Base-by-base conservation (phyloP, 1,284 basidiomycete species). In the Phylloporus gajari region DNA sequence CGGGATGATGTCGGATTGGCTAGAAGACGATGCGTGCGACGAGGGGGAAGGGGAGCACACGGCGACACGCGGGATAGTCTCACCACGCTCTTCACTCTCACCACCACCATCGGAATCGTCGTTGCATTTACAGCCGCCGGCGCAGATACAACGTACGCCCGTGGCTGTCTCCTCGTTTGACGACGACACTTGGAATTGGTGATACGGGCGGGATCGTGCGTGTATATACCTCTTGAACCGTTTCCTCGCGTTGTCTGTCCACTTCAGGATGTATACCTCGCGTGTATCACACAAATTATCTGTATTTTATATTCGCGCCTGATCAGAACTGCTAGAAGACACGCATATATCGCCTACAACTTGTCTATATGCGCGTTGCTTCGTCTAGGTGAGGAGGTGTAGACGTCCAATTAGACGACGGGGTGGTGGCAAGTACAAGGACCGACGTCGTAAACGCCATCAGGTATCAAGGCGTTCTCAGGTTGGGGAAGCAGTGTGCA, bases 121-220 rank as follows among this genome's bases (percentile, higher is more conserved):
- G 25, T 25, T 27, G 19, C 30, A 38, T 5, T 44, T 32, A 25
- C 63, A 44, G 32, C 27, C 58, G 19, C 21, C 38, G 2, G 23
- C 19, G 15, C 48, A 30, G 25, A 25, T 65, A 67, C 32, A 60
- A 32, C 63, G 71, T 58, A 5, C 21, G 5, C 5, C 51, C 27
- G 51, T 53, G n/a, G 27, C n/a, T 15, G 65, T 58, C 44, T 62
- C 73, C 42, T 72, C 77, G 19, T 85, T 86, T 38, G 87, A 88
- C 61, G 88, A 89, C 62, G 88, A 68, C 35, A 53, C 90, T 66
- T 91, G 90, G 90, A 91, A 91, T 76, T 91, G 90, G 90, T 91
- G 81, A 69, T 27, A 15, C 12, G 59, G 35, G 59, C 5, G 86
- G 53, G 15, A 23, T 7, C n/a, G 56, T 32, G 30, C 30, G 17